Percentiles rank a stretch among this genome's conserved stretches.
phyloP scores from a whole-genome alignment of 495 filamentous ascomycete genomes.

The Lasiosphaeria hispida region DNA sequence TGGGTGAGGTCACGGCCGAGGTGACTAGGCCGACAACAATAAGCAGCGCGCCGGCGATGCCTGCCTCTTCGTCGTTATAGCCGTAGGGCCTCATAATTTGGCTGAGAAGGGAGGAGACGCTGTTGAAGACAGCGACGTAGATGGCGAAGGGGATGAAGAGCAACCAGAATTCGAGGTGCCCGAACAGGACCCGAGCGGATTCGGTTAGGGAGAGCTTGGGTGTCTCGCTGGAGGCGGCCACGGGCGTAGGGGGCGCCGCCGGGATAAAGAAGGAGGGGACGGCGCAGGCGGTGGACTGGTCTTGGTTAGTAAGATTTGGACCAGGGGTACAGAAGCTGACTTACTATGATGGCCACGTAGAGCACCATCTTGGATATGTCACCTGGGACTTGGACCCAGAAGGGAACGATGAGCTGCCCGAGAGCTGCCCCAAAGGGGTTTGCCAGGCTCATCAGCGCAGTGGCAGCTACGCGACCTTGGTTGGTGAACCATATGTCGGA shows the following conservation, averaged over 20 bases:
- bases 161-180: constrained; percentile 68
- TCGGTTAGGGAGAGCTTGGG: constrained; percentile 50
- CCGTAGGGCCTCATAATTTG: constrained; percentile 83
- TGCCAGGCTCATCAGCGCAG: constrained; percentile 77
- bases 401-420: constrained; percentile 79
- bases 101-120: constrained; percentile 81
- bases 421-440: constrained; percentile 88
- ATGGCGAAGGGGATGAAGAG: constrained; percentile 72
- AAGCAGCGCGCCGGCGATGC: constrained; percentile 85
- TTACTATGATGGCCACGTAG: constrained; percentile 80
- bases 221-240: constrained; percentile 42
- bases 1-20: constrained; percentile 71
- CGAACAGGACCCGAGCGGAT: constrained; percentile 49
- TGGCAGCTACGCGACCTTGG: constrained; percentile 78
- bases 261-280: constrained; percentile 88
- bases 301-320: constrained; percentile 13
- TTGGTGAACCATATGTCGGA: constrained; percentile 94
- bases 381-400: constrained; percentile 59
- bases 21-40: constrained; percentile 82
- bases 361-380: constrained; percentile 81
- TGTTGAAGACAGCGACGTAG: constrained; percentile 94
- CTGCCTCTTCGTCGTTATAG: constrained; percentile 77
- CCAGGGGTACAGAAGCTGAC: constrained; percentile 27
- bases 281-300: constrained; percentile 63
- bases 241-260: constrained; percentile 70